These are phyloP conservation scores for Citrus australasica DNA, from an alignment of 345 rosid genomes.

Conservation along the genomic window DNA sequence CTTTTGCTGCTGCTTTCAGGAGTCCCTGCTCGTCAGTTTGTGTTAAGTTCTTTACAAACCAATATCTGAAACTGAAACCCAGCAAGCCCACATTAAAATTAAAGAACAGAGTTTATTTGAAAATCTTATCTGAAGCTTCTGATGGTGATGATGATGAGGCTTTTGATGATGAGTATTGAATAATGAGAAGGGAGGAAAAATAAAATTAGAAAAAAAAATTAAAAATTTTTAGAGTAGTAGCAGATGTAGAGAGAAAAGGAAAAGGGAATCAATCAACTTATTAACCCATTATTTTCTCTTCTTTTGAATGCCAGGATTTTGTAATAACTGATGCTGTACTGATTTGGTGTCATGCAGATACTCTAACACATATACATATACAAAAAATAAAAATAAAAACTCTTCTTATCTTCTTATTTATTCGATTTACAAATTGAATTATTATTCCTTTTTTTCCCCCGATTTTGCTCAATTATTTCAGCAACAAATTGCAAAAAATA, in stretches of 20 bases:
- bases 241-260: not conserved
- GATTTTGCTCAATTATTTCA: constrained; percentile 10
- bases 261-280: not conserved
- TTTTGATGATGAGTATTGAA: not conserved
- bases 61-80: constrained; percentile 20
- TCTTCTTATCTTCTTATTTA: not conserved
- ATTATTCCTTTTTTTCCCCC: not conserved
- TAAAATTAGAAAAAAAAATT: not conserved
- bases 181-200: constrained; percentile 7
- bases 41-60: not conserved
- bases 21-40: not conserved
- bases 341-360: constrained; percentile 50
- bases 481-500: constrained; percentile 8
- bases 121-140: constrained; percentile 15
- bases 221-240: not conserved
- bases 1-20: not conserved
- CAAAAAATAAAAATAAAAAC: not conserved
- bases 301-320: constrained; percentile 31
- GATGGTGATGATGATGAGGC: not conserved
- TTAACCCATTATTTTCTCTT: constrained; percentile 5
- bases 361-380: constrained; percentile 41
- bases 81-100: constrained; percentile 29
- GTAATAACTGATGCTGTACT: constrained; percentile 26
- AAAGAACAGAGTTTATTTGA: not conserved
- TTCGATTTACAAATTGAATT: not conserved